A percentile compares a stretch with the other conserved stretches of the same genome.
These are phyloP conservation scores for Galeopsis tetrahit DNA, from an alignment of 257 asterid genomes.

Conservation along the genomic window DNA sequence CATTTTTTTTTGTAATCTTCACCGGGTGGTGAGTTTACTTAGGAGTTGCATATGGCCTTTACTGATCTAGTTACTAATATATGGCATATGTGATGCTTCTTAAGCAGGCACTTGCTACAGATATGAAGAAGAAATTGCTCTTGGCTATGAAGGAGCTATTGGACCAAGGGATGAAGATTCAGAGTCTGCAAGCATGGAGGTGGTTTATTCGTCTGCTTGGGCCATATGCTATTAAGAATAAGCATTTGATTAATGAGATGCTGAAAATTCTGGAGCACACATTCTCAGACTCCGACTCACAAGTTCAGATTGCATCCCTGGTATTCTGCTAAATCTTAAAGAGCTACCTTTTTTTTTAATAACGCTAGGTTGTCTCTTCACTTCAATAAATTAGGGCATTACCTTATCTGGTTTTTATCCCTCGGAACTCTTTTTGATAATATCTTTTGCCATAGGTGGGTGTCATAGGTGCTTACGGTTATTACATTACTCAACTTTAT, in stretches of 20 bases:
- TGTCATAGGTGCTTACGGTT: conserved; percentile 1
- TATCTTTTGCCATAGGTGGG: conserved; percentile 11
- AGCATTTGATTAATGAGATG: conserved; percentile 73
- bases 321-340: conserved; percentile 41
- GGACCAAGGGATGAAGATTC: conserved; percentile 72
- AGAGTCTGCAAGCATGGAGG: conserved; percentile 79
- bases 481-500: not conserved
- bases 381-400: conserved; percentile 18
- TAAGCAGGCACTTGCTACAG: conserved; percentile 62
- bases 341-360: not conserved
- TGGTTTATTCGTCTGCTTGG: conserved; percentile 82
- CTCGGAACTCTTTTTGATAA: conserved; percentile 18
- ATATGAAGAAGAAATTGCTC: conserved; percentile 71
- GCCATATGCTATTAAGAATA: conserved; percentile 56
- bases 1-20: not conserved
- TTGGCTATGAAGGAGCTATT: conserved; percentile 54
- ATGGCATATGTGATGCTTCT: conserved; percentile 26
- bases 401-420: conserved; percentile 4
- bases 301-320: conserved; percentile 83
- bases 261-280: conserved; percentile 71
- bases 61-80: conserved; percentile 22
- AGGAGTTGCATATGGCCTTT: conserved; percentile 20
- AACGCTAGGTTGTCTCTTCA: conserved; percentile 11
- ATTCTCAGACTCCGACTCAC: conserved; percentile 71
- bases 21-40: conserved; percentile 12